These are phyloP conservation scores for Peronospora farinosa DNA, from an alignment of 352 stramenopile genomes.

Conservation along the genomic window DNA sequence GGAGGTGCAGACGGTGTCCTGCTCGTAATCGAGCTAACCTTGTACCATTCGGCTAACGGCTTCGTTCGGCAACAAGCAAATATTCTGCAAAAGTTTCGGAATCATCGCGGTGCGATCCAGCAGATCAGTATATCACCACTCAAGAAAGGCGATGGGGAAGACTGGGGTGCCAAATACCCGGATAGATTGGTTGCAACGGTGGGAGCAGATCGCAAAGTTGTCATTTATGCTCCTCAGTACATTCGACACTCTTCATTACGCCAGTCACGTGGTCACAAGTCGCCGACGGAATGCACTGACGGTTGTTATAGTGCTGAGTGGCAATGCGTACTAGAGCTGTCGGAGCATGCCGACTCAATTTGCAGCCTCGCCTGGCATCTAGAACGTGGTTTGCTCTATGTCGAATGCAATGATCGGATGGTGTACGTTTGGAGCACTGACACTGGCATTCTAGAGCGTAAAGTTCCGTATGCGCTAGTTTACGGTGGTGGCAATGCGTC, in stretches of 20 bases:
- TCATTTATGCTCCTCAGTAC: conserved; percentile 58
- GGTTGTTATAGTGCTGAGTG: conserved; percentile 35
- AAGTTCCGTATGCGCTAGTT: conserved; percentile 46
- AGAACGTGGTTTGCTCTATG: conserved; percentile 45
- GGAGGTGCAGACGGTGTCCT: conserved; percentile 57
- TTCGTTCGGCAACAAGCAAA: conserved; percentile 36
- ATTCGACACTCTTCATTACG: conserved; percentile 26
- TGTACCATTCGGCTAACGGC: conserved; percentile 23
- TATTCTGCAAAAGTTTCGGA: conserved; percentile 48
- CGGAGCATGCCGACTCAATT: conserved; percentile 56
- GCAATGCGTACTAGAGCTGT: conserved; percentile 55
- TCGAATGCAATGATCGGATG: conserved; percentile 72
- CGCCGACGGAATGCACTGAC: neutral
- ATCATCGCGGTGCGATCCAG: conserved; percentile 55
- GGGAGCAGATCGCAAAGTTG: conserved; percentile 50
- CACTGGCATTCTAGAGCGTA: conserved; percentile 69
- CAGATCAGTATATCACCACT: conserved; percentile 57
- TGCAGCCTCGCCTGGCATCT: conserved; percentile 53
- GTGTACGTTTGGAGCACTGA: conserved; percentile 76
- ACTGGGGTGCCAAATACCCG: conserved; percentile 26
- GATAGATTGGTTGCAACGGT: conserved; percentile 62
- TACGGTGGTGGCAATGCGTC: conserved; percentile 38
- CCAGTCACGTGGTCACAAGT: conserved; percentile 8
- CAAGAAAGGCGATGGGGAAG: conserved; percentile 14
- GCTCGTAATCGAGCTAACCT: conserved; percentile 43